Evolutionary conservation across 768 basidiomycete species (phyloP), one percentile per base, ranked within the genome.

Genomic region (Mycena maculata): DNA sequence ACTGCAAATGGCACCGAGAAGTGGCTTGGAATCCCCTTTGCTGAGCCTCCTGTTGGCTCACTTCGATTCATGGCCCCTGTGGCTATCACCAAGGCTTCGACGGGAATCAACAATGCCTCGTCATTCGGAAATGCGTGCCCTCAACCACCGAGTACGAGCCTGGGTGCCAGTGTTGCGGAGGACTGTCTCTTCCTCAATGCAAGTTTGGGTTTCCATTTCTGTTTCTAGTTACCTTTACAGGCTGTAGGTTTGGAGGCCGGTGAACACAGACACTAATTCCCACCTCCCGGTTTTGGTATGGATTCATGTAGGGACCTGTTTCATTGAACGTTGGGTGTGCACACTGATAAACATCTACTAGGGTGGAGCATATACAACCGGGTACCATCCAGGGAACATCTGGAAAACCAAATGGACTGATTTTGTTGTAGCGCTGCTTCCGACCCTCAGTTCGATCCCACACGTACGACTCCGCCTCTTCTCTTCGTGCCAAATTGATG

Each of bases 11-110:
- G 82, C 11, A 83, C 83, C 12, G 85, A 89, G 54, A 80, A 81
- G 72, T 91, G 88, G 84, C 80, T 89, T 15, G 89, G 89, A 3
- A 83, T 92, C 36, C 89, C 85, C 0, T 92, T 80, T 62, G 90
- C 87, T 5, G 76, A 84, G 65, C 81, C 89, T 2, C 90, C 90
- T 0, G 69, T 87, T 0, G 89, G 88, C 2, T 42, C 72, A 9
- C 79, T 90, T 47, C 83, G 89, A 3, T 89, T 91, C 76, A 86
- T 85, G 65, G 83, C 85, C 0, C 88, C 90, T 3, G 78, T 84
- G 0, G 73, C 83, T 3, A 80, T 88, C 60, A 76, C 76, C 20
- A 70, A 68, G 30, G 65, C 74, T 1, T 76, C 77, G 0, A 70
- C 58, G 13, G 77, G 63, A 0, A 63, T 86, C 2, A 75, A 79